phyloP scores from a whole-genome alignment of 352 stramenopile genomes.

The Elongisporangium senticosum region DNA sequence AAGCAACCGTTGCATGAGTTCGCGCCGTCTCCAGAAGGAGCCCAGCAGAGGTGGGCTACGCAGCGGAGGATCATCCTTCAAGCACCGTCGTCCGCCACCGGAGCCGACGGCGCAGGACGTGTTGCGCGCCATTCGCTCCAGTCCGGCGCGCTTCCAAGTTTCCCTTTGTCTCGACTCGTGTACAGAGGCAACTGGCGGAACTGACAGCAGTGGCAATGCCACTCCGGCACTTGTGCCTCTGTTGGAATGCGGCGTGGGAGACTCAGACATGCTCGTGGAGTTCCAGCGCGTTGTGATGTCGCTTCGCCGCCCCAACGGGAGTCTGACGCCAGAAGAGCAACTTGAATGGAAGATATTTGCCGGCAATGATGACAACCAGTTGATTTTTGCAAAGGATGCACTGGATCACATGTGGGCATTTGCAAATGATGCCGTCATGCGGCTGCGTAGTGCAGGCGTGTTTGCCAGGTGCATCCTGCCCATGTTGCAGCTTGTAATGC shows the following conservation, averaged over 20 bases:
- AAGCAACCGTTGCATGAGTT: neutral
- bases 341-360: conserved; percentile 18
- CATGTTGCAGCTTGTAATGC: conserved; percentile 10
- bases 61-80: neutral
- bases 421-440: conserved; percentile 30
- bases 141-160: conserved; percentile 19
- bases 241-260: conserved; percentile 41
- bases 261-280: conserved; percentile 41
- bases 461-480: conserved; percentile 20
- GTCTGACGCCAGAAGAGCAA: conserved; percentile 11
- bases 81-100: conserved; percentile 1
- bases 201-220: neutral
- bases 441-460: conserved; percentile 38
- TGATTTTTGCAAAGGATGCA: conserved; percentile 21
- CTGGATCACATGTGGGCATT: conserved; percentile 45
- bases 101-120: conserved; percentile 21
- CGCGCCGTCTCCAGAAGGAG: neutral
- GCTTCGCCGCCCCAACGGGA: conserved; percentile 18
- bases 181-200: neutral
- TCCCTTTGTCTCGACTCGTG: conserved; percentile 14
- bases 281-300: conserved; percentile 33
- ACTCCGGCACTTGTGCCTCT: conserved; percentile 14
- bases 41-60: conserved; percentile 1
- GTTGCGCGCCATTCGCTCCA: conserved; percentile 17
- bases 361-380: conserved; percentile 11